Evolutionary conservation across 768 basidiomycete species (phyloP).

Genomic region (Coprinopsis sp.): DNA sequence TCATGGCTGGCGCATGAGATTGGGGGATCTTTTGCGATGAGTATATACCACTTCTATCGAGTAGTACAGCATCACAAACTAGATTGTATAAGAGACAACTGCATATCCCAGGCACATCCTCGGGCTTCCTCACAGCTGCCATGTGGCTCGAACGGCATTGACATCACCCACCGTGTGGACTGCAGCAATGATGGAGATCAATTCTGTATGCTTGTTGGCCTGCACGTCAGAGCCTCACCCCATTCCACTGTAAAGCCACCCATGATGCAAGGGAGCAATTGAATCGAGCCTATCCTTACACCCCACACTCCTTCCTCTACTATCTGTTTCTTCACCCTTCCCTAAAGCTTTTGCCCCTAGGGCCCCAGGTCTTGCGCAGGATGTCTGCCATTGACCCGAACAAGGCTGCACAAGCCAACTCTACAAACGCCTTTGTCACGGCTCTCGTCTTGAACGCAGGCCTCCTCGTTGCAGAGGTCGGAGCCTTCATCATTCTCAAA

Average conservation of each 20-base stretch:
- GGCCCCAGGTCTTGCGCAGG: not conserved
- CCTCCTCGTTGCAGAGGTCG: conserved; percentile 43
- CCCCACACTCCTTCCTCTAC: too few species aligned
- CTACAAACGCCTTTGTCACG: conserved; percentile 52
- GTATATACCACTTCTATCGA: too few species aligned
- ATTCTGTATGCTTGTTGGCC: too few species aligned
- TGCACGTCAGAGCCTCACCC: too few species aligned
- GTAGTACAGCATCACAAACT: too few species aligned
- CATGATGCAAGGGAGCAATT: not conserved
- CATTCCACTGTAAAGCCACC: too few species aligned
- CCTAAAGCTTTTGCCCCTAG: not conserved
- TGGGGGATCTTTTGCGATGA: too few species aligned
- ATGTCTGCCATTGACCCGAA: conserved; percentile 27
- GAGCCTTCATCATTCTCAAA: conserved; percentile 54
- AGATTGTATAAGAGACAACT: too few species aligned
- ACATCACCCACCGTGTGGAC: too few species aligned
- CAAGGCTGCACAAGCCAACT: conserved; percentile 24
- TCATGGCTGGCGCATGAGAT: not conserved
- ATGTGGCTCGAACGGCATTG: too few species aligned
- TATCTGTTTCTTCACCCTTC: not conserved
- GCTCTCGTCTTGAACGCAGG: conserved; percentile 53
- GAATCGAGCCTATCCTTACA: not conserved
- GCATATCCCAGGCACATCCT: not conserved
- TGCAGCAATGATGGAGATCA: too few species aligned
- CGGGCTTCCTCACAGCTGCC: not conserved